Conservation (phyloP, 2,329 filamentous ascomycete genomes). For the Alternaria longipes region DNA sequence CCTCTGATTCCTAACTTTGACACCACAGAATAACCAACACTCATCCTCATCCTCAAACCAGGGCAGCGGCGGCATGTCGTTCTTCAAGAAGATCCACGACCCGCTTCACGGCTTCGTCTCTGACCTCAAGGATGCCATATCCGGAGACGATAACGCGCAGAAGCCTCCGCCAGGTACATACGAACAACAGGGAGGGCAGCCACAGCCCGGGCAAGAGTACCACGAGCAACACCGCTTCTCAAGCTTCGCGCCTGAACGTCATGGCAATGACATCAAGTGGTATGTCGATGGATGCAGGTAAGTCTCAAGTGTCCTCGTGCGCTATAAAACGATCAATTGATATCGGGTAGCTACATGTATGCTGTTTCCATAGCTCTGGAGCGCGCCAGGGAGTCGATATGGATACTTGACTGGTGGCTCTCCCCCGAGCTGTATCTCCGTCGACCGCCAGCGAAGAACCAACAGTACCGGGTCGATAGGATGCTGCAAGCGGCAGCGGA, state of each 20-base stretch:
- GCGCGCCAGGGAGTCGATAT: constrained; percentile 78
- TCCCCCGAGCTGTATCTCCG: constrained; percentile 88
- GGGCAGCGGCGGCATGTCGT: constrained; percentile 51
- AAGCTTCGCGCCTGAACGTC: constrained; percentile 76
- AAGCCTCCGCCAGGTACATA: constrained; percentile 48
- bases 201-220: constrained; percentile 48
- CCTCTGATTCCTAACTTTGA: constrained; percentile 1
- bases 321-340: neutral
- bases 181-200: constrained; percentile 30
- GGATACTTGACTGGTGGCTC: constrained; percentile 90
- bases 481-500: constrained; percentile 84
- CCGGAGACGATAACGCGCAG: constrained; percentile 57
- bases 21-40: constrained; percentile 30
- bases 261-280: constrained; percentile 82
- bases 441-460: constrained; percentile 80
- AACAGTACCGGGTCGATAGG: constrained; percentile 83
- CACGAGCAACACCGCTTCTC: constrained; percentile 62
- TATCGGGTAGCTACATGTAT: constrained; percentile 72
- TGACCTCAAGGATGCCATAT: constrained; percentile 61
- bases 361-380: constrained; percentile 83
- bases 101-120: constrained; percentile 61
- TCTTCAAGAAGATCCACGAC: constrained; percentile 65
- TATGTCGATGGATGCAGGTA: constrained; percentile 71
- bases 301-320: neutral
- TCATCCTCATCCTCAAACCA: constrained; percentile 37